Evolutionary conservation across 768 basidiomycete species (phyloP).

Genomic region (Xerocomus spinulosus): DNA sequence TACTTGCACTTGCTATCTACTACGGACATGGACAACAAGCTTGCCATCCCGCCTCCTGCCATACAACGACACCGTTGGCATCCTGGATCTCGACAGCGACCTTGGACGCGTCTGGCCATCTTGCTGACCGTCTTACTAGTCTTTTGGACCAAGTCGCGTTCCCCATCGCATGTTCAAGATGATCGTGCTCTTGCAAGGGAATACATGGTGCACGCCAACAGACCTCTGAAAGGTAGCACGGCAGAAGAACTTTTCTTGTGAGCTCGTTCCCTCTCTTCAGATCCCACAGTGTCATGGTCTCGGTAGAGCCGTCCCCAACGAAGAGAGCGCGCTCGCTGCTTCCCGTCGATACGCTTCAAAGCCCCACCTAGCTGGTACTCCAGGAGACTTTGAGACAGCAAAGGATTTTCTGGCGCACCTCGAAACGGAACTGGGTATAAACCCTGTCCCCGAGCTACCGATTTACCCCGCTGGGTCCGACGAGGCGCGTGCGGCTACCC

Average conservation of each 20-base stretch:
- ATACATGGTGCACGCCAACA: conserved; percentile 15
- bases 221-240: conserved; percentile 29
- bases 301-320: conserved; percentile 47
- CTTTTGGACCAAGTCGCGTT: conserved; percentile 11
- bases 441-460: conserved; percentile 30
- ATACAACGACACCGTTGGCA: conserved; percentile 5
- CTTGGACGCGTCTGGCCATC: conserved; percentile 12
- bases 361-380: conserved; percentile 60
- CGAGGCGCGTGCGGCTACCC: conserved; percentile 50
- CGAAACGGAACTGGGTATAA: conserved; percentile 45
- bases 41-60: conserved; percentile 21
- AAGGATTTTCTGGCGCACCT: conserved; percentile 50
- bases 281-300: not conserved
- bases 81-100: conserved; percentile 4
- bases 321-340: conserved; percentile 44
- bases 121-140: conserved; percentile 9
- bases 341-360: conserved; percentile 50
- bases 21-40: no score
- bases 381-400: conserved; percentile 53
- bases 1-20: no score
- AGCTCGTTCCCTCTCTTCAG: conserved; percentile 11
- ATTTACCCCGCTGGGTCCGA: conserved; percentile 55
- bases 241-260: conserved; percentile 47
- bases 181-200: conserved; percentile 14
- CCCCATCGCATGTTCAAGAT: conserved; percentile 4